Conservation (phyloP, 2,329 filamentous ascomycete genomes). For the Botrytis byssoidea region DNA sequence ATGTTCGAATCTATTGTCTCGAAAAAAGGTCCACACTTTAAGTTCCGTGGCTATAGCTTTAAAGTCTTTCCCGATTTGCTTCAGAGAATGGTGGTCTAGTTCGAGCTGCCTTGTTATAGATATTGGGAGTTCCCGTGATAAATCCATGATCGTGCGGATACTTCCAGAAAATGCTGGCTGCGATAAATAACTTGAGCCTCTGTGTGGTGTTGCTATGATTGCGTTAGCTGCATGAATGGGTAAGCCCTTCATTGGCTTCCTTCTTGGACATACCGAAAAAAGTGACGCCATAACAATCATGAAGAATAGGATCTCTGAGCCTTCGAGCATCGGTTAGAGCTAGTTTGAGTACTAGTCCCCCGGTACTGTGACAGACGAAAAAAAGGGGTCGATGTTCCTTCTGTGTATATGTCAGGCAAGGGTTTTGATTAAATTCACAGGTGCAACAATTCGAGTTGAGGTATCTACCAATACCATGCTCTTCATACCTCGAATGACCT, state of each 20-base stretch:
- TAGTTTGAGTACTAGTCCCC: not conserved
- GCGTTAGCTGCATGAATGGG: not conserved
- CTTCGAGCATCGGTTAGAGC: not conserved
- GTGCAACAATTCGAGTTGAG: not conserved
- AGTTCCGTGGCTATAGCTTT: conserved; percentile 21
- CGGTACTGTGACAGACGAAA: not conserved
- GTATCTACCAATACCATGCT: not conserved
- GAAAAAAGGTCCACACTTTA: conserved; percentile 21
- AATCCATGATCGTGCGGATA: not conserved
- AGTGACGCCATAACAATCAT: not conserved
- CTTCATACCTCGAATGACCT: not conserved
- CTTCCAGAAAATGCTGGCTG: not conserved
- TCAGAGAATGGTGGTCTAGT: conserved; percentile 16
- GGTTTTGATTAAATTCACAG: not conserved
- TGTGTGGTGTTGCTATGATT: not conserved
- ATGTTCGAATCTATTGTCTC: conserved; percentile 23
- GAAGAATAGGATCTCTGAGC: not conserved
- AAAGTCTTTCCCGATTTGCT: conserved; percentile 17
- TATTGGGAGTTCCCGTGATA: not conserved
- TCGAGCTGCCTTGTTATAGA: conserved; percentile 6
- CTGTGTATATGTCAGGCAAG: not conserved
- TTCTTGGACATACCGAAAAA: not conserved
- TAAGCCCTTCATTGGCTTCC: not conserved
- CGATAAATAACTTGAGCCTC: not conserved
- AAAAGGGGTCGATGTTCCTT: not conserved